Conservation (phyloP, 2,329 filamentous ascomycete species). For the Sporothrix brunneoviolacea region DNA sequence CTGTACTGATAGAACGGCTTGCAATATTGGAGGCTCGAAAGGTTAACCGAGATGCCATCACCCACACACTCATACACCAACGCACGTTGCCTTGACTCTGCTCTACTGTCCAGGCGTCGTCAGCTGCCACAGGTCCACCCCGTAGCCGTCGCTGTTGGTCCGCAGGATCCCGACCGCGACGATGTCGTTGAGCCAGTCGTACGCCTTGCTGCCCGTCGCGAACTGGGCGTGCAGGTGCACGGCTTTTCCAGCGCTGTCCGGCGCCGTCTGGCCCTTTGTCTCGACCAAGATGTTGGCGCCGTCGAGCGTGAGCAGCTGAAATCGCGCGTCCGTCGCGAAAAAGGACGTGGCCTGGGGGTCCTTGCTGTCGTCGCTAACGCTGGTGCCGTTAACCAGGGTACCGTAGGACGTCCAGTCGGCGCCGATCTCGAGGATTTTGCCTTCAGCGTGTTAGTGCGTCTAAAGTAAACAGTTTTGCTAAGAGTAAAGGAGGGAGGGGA, state of each 20-base stretch:
- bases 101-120: background rate
- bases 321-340: slow-evolving; percentile 27
- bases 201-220: slow-evolving; percentile 24
- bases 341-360: slow-evolving; percentile 21
- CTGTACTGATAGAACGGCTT: too few species aligned
- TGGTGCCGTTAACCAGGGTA: background rate
- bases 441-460: too few species aligned
- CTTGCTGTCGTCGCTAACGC: slow-evolving; percentile 19
- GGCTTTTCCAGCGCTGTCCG: slow-evolving; percentile 14
- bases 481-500: too few species aligned
- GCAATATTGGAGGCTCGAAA: too few species aligned
- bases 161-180: slow-evolving; percentile 24
- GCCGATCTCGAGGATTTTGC: slow-evolving; percentile 11
- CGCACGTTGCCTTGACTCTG: too few species aligned
- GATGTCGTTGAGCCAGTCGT: slow-evolving; percentile 28
- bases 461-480: too few species aligned
- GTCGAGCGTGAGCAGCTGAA: slow-evolving; percentile 26
- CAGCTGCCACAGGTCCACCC: slow-evolving; percentile 27
- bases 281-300: slow-evolving; percentile 27
- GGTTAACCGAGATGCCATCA: too few species aligned
- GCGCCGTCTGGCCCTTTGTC: slow-evolving; percentile 24
- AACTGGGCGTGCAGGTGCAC: slow-evolving; percentile 23
- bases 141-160: slow-evolving; percentile 13
- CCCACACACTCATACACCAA: too few species aligned
- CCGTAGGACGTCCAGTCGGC: slow-evolving; percentile 4